Conservation (phyloP, 208 protist genomes). For the Blechomonas ayalai region DNA sequence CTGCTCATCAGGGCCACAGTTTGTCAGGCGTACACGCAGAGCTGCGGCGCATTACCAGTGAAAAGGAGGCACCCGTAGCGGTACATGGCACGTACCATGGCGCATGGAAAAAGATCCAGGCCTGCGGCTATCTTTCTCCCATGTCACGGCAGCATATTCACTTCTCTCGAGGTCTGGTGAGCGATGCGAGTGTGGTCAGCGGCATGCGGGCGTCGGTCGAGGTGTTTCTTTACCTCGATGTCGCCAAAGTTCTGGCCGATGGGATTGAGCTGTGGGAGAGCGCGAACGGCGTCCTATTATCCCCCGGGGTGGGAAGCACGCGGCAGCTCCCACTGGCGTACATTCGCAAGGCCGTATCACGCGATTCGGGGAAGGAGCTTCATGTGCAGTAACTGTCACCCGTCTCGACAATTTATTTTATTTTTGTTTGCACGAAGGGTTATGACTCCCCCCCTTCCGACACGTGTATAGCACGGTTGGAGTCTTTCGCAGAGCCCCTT, state of each 20-base stretch:
- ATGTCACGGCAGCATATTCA: conserved; percentile 89
- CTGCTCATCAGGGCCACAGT: conserved; percentile 82
- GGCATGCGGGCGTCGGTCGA: conserved; percentile 69
- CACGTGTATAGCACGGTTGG: no score
- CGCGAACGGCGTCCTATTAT: conserved; percentile 83
- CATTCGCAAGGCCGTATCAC: conserved; percentile 52
- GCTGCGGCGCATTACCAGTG: conserved; percentile 30
- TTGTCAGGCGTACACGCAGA: conserved; percentile 42
- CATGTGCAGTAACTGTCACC: no score
- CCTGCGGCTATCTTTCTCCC: conserved; percentile 67
- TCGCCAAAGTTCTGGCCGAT: conserved; percentile 42
- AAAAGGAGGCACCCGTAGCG: conserved; percentile 22
- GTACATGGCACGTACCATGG: conserved; percentile 81
- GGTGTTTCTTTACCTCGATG: conserved; percentile 76
- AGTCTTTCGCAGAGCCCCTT: no score
- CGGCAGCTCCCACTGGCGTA: conserved; percentile 60
- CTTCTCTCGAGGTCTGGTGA: conserved; percentile 68
- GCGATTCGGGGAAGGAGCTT: conserved; percentile 19
- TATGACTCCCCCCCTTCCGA: no score
- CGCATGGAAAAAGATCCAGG: conserved; percentile 42
- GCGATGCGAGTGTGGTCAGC: conserved; percentile 46
- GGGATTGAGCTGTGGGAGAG: conserved; percentile 65
- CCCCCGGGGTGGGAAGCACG: conserved; percentile 55
- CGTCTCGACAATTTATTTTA: background rate
- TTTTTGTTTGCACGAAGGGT: background rate